Percentiles rank a stretch among this genome's conserved stretches.
These are phyloP conservation scores for Bolboschoenoplectus hybrid DNA, from an alignment of 202 grass and related monocot species.

Conservation along the genomic window DNA sequence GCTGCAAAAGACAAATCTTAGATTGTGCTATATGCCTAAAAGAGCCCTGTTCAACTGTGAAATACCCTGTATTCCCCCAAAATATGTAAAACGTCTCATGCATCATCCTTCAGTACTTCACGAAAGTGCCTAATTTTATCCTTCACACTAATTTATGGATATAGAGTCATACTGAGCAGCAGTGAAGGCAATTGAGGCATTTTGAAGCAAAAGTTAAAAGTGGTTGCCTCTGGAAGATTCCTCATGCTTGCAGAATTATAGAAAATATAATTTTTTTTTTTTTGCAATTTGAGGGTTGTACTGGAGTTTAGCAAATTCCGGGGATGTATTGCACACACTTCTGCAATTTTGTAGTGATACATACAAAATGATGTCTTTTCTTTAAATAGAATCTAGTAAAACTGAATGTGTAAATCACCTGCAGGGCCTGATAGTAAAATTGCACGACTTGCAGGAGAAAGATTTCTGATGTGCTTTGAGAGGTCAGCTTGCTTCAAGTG, in stretches of 20 bases:
- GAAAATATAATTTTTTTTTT: neutral
- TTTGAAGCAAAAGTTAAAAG: neutral
- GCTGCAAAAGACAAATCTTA: neutral
- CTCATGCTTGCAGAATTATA: neutral
- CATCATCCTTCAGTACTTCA: neutral
- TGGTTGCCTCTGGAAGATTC: neutral
- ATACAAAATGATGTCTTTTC: neutral
- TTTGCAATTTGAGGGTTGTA: no score
- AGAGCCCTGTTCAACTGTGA: neutral
- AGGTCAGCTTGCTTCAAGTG: constrained; percentile 75
- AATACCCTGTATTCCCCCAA: neutral
- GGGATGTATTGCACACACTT: neutral
- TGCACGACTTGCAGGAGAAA: constrained; percentile 78
- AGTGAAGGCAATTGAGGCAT: constrained; percentile 6
- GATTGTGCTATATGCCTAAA: neutral
- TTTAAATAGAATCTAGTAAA: constrained; percentile 12
- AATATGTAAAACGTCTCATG: constrained; percentile 5
- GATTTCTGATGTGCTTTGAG: constrained; percentile 85
- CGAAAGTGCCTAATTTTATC: neutral
- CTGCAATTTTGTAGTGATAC: neutral
- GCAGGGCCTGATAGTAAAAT: constrained; percentile 89
- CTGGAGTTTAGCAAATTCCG: neutral
- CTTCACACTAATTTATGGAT: constrained; percentile 19
- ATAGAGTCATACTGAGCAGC: neutral
- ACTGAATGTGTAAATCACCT: constrained; percentile 46